Conservation (phyloP, 2,329 filamentous ascomycete genomes). For the Aureobasidium leucospermi region DNA sequence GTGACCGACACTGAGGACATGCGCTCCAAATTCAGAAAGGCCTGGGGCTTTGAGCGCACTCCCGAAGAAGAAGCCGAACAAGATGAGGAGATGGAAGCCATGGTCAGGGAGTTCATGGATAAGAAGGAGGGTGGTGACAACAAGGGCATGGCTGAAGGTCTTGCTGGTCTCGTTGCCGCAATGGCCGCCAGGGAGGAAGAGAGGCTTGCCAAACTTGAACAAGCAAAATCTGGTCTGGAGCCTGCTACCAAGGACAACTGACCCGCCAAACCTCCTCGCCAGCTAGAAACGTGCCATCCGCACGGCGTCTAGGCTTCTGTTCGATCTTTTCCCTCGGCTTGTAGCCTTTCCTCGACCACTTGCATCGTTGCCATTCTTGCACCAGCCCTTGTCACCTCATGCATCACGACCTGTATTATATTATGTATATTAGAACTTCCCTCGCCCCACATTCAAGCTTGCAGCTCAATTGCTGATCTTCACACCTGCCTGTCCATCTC, state of each 20-base stretch:
- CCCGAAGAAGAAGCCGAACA: constrained; percentile 40
- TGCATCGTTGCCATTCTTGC: not conserved
- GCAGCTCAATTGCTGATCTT: constrained; percentile 27
- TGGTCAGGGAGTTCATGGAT: constrained; percentile 42
- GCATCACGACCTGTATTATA: constrained; percentile 23
- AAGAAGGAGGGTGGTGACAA: constrained; percentile 40
- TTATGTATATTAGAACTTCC: not conserved
- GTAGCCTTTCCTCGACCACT: not conserved
- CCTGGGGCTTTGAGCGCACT: constrained; percentile 45
- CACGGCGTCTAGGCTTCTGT: no score
- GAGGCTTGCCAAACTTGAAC: constrained; percentile 21
- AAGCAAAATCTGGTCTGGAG: not conserved
- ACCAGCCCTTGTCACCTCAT: not conserved
- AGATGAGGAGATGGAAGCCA: constrained; percentile 48
- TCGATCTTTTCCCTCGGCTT: no score
- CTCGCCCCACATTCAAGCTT: not conserved
- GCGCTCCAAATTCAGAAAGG: constrained; percentile 51
- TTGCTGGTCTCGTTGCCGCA: constrained; percentile 7
- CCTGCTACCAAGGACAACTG: not conserved
- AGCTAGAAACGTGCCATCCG: no score
- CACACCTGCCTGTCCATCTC: constrained; percentile 59
- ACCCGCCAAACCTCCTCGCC: not conserved
- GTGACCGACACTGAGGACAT: constrained; percentile 50
- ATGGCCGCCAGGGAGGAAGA: constrained; percentile 22
- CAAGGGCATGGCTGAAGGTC: constrained; percentile 25